These are phyloP conservation scores for Apostasia shenzhenica DNA, from an alignment of 106 monocot genomes.

Conservation along the genomic window DNA sequence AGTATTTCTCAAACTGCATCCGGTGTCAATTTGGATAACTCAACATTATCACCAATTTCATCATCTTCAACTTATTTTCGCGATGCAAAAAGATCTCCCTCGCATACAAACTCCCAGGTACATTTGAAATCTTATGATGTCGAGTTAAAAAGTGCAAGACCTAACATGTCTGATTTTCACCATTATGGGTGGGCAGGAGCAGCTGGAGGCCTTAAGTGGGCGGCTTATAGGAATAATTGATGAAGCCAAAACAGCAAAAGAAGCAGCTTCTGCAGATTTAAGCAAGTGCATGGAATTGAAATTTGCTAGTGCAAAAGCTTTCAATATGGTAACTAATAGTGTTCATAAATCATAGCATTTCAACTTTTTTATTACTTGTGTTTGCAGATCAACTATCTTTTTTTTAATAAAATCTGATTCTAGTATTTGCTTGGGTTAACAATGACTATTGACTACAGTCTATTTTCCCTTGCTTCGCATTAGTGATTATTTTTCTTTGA, in stretches of 20 bases:
- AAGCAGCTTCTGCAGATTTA: slow-evolving; percentile 27
- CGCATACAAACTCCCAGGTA: slow-evolving; percentile 24
- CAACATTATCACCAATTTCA: slow-evolving; percentile 1
- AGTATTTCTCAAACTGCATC: not conserved
- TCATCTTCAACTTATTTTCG: slow-evolving; percentile 16
- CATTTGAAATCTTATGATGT: not conserved
- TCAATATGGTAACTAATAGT: slow-evolving; percentile 19
- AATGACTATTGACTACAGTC: no score
- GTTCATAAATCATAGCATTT: not conserved
- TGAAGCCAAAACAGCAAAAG: slow-evolving; percentile 40
- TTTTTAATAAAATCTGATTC: no score
- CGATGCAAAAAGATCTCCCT: slow-evolving; percentile 7
- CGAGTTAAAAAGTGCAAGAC: not conserved
- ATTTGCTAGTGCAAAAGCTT: slow-evolving; percentile 22
- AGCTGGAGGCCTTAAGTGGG: slow-evolving; percentile 5
- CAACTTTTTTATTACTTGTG: no score
- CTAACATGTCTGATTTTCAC: not conserved
- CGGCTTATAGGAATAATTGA: slow-evolving; percentile 19
- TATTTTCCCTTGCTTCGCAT: no score
- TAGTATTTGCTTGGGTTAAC: no score
- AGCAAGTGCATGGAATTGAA: slow-evolving; percentile 34
- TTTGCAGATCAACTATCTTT: no score
- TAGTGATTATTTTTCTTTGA: no score
- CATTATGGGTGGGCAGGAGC: slow-evolving; percentile 19
- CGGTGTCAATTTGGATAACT: slow-evolving; percentile 2